Evolutionary conservation across 208 protist species (phyloP), one percentile per base, ranked within the genome.

Genomic region (Porcisia hertigi): DNA sequence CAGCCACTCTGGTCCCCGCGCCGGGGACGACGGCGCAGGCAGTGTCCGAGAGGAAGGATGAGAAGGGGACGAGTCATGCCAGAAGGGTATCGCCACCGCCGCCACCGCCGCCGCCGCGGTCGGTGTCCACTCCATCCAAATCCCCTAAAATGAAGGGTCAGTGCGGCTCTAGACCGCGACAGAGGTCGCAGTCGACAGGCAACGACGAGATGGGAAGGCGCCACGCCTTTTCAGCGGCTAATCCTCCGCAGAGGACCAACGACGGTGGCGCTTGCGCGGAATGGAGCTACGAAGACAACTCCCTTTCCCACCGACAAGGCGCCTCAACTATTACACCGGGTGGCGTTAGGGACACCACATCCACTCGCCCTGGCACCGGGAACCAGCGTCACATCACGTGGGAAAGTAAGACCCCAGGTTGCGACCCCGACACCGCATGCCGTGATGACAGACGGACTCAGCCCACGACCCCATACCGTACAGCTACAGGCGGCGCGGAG

Each of bases 11-110:
- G n/a, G 58, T 71, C 59, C 78, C 67, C 4, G 30, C 69, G 12
- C 78, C 78, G 16, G 78, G 78, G 14, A 47, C 67, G 1, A 78
- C 66, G 23, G 78, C 78, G 9, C 59, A 39, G 0, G 69, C 58
- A 0, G 73, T 72, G 9, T 66, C 69, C 2, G 78, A 72, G 7
- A 25, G 52, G 16, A 72, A 77, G 57, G 55, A 71, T 25, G 73
- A 41, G 41, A 49, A 58, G 16, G 47, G 23, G 41, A 39, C 20
- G 23, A 12, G 18, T 23, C 34, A n/a, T 41, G 63, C 53, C 7
- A 54, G 52, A 43, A 9, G 52, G 39, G 25, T 49, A 18, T 52
- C 53, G 69, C 18, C 34, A 53, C 25, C 69, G 3, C 69, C 53
- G 69, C 18, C 34, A 53, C 25, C 69, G 3, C 36, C 53, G 8